Evolutionary conservation across 345 rosid genomes (phyloP).

Genomic region (Angophora floribunda): DNA sequence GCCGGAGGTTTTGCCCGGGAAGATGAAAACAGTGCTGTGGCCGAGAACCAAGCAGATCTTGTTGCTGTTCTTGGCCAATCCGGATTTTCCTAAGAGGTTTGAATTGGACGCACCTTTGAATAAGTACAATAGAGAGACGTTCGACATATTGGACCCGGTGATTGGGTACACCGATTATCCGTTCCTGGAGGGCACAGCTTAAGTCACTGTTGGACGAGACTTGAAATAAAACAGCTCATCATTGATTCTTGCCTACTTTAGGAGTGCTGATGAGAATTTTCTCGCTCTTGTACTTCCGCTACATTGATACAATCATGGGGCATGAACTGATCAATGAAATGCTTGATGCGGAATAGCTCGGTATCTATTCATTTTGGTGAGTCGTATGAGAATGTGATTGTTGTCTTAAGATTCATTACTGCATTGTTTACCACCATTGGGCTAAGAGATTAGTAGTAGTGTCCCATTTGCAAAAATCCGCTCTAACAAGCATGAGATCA

Average conservation of each 20-base stretch:
- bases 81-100: slow-evolving; percentile 63
- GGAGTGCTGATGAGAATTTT: neutral
- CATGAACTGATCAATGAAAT: neutral
- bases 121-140: slow-evolving; percentile 36
- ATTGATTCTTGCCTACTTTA: neutral
- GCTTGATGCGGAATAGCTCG: neutral
- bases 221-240: neutral
- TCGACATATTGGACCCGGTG: slow-evolving; percentile 35
- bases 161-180: slow-evolving; percentile 74
- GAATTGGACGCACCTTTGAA: slow-evolving; percentile 46
- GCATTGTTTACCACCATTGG: neutral
- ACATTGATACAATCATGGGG: neutral
- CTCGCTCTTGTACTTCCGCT: neutral
- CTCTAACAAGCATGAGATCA: neutral
- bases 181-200: slow-evolving; percentile 24
- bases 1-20: slow-evolving; percentile 52
- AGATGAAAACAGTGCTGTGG: slow-evolving; percentile 41
- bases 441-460: neutral
- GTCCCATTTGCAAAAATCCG: neutral
- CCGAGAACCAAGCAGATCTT: slow-evolving; percentile 36
- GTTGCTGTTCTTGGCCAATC: slow-evolving; percentile 62
- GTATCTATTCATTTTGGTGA: neutral
- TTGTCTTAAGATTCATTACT: neutral
- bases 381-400: neutral
- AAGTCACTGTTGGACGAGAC: neutral